These are phyloP conservation scores for Lachnellula subtilissima DNA, from an alignment of 2,329 filamentous ascomycete species.

Conservation along the genomic window DNA sequence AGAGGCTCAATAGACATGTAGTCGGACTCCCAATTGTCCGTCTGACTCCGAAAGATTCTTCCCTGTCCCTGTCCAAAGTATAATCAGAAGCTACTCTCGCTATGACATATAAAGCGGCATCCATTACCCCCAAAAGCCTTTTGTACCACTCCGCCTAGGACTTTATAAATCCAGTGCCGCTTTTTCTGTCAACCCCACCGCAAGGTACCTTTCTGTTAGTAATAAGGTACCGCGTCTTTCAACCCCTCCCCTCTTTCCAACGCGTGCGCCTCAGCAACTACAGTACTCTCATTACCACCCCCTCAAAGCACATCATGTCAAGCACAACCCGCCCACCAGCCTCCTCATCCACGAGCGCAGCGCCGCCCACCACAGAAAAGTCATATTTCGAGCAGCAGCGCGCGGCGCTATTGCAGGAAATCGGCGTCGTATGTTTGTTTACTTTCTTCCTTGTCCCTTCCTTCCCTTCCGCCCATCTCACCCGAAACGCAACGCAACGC, in stretches of 20 bases:
- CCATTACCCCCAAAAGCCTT: too few relatives aligned
- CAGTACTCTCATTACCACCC: background rate
- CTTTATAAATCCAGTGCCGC: too few relatives aligned
- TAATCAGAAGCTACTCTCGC: too few relatives aligned
- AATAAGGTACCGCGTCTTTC: background rate
- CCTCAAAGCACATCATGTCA: slow-evolving; percentile 15
- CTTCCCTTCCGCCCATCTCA: background rate
- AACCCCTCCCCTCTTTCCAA: background rate
- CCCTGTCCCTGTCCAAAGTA: too few relatives aligned
- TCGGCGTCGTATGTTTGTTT: slow-evolving; percentile 55
- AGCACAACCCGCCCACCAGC: slow-evolving; percentile 18
- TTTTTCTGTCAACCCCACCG: too few relatives aligned
- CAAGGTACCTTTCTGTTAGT: too few relatives aligned
- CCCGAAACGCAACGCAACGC: background rate
- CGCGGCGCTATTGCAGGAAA: slow-evolving; percentile 65
- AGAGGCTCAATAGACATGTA: too few relatives aligned
- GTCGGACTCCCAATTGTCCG: too few relatives aligned
- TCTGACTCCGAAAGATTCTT: too few relatives aligned
- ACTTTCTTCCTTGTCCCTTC: background rate
- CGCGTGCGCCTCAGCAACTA: background rate
- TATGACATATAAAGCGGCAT: too few relatives aligned
- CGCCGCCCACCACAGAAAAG: slow-evolving; percentile 37
- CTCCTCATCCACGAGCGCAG: slow-evolving; percentile 9
- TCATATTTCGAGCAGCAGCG: slow-evolving; percentile 74
- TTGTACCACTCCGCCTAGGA: too few relatives aligned